phyloP scores from a whole-genome alignment of 116 monocot species.

The Phalaenopsis hybrid region DNA sequence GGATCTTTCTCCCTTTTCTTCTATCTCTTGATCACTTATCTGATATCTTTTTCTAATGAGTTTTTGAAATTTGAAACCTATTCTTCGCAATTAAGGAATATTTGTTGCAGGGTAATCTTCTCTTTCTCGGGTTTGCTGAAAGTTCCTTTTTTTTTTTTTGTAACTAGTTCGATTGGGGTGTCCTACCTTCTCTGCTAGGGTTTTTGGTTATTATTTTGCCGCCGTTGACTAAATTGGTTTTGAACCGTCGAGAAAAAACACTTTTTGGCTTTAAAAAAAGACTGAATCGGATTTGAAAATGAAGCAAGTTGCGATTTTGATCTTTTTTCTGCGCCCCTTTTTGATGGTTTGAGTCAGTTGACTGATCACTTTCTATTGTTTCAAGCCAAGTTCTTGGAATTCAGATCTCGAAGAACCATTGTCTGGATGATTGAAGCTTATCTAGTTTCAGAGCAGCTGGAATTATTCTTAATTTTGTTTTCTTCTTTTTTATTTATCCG shows the following conservation, averaged over 20 bases:
- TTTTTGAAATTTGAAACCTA: neutral
- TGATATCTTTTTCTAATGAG: neutral
- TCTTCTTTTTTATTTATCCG: neutral
- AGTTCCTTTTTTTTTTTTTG: neutral
- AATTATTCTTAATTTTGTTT: neutral
- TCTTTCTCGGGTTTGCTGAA: constrained; percentile 10
- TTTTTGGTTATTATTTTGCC: neutral
- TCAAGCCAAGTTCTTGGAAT: neutral
- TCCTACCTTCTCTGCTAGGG: neutral
- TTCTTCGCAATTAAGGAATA: neutral
- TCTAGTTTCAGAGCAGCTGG: neutral
- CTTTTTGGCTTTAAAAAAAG: neutral
- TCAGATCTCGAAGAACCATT: neutral
- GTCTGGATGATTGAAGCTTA: neutral
- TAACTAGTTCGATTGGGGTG: neutral
- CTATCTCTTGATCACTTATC: neutral
- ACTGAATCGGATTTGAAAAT: neutral
- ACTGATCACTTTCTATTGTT: neutral
- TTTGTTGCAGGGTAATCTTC: neutral
- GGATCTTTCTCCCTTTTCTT: constrained; percentile 7
- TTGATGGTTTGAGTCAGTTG: neutral
- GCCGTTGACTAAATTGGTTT: neutral
- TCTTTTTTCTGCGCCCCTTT: neutral
- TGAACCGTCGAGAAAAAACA: neutral
- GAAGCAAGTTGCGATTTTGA: neutral